Evolutionary conservation across 179 eudicot species (phyloP), one percentile per base, ranked within the genome.

Genomic region (Carnegiea gigantea): DNA sequence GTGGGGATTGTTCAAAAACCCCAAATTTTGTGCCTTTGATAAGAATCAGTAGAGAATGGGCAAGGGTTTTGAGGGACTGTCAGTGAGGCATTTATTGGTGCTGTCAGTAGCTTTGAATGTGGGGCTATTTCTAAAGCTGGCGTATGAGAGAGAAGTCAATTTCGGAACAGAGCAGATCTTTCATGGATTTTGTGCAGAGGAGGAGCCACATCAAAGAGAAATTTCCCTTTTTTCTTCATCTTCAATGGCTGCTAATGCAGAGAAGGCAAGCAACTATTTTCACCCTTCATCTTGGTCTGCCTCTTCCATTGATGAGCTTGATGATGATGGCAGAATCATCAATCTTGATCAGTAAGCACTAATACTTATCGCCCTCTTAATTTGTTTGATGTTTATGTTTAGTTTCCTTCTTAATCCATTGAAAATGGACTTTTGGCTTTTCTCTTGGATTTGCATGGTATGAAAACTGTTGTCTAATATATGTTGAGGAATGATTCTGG

Each of bases 271-370:
- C 13, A 71, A 65, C n/a, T 77, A n/a, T 70, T 3, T 77, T 67
- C 21, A 48, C 74, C 59, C 78, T 71, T 60, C 81, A 49, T 20
- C 65, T 36, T 2, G 14, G 64, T 65, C 62, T 84, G 13, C 78
- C 75, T 6, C 67, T 30, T 24, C 70, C 10, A 76, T 14, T 80
- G 83, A 51, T 77, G 49, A 60, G 8, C 60, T 44, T 36, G 73
- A 44, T 62, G 88, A 72, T 78, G 87, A 70, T 70, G 73, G 60
- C 59, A 85, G 86, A 62, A 72, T 89, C 46, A 85, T 93, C 80
- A 89, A 93, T 77, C 87, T 93, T 64, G 92, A 93, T 84, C 97
- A 92, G 97, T 93, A 85, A 87, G 95, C 20, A 13, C 87, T 21
- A 62, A 44, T 8, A 20, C n/a, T n/a, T 6, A 60, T 65, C 21